Evolutionary conservation across 768 basidiomycete genomes (phyloP).

Genomic region (Lactarius hengduanensis): DNA sequence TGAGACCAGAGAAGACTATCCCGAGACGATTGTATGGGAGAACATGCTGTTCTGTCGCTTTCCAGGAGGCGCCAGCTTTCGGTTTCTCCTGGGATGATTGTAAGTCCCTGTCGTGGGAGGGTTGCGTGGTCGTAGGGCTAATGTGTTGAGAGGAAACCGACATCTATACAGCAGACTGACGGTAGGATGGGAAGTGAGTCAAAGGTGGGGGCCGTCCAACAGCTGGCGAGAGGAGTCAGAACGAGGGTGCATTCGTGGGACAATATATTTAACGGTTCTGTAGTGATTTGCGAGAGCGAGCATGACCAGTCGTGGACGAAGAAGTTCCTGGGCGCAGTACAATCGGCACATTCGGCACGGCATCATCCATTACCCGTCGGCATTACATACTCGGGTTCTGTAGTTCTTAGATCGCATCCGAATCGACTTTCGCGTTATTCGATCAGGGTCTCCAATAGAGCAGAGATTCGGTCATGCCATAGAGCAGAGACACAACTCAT

Average conservation of each 20-base stretch:
- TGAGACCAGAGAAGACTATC: conserved; percentile 46
- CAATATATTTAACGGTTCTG: background rate
- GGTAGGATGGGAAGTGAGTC: background rate
- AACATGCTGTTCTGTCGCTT: conserved; percentile 41
- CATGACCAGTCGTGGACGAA: background rate
- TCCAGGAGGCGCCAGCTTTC: conserved; percentile 40
- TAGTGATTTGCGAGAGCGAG: too few relatives aligned
- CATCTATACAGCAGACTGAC: background rate
- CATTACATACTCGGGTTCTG: background rate
- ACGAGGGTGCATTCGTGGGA: background rate
- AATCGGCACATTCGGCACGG: background rate
- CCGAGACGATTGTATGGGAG: conserved; percentile 44
- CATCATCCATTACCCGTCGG: background rate
- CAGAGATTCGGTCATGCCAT: too few relatives aligned
- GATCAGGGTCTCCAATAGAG: too few relatives aligned
- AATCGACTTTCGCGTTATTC: too few relatives aligned
- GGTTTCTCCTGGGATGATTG: background rate
- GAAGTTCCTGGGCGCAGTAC: background rate
- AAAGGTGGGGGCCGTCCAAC: background rate
- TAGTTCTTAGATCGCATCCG: background rate
- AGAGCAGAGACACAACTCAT: background rate
- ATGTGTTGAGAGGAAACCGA: conserved; percentile 1
- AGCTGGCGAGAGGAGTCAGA: background rate
- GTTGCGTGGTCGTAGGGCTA: background rate
- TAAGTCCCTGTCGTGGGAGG: background rate